Evolutionary conservation across 2,329 filamentous ascomycete genomes (phyloP), one percentile per base, ranked within the genome.

Genomic region (Aspergillus eucalypticola): DNA sequence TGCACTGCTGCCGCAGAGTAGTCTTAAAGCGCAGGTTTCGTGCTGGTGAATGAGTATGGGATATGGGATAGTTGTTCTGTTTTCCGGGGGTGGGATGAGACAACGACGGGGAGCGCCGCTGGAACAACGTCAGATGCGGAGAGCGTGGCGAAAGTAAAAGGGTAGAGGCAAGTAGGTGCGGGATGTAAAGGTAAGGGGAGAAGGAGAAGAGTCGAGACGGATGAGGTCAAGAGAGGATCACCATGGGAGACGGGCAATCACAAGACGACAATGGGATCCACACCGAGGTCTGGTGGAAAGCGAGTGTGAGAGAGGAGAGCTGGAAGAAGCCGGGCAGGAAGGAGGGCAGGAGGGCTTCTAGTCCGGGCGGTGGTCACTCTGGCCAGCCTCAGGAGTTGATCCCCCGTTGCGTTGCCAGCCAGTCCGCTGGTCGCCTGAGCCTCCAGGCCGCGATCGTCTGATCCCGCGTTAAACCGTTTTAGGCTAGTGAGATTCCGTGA

Each of bases 61-160:
- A 8, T 48, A 29, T 52, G 7, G 42, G 41, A 51, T 10, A 38
- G 42, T 51, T 17, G 21, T 39, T 41, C 44, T 53, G n/a, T 42
- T 57, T 25, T 15, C 38, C 39, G 17, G 44, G 41, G 42, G 32
- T 44, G 39, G 25, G 25, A 27, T 23, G 29, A 8, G 53, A 13
- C 27, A 8, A 44, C 52, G 17, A 29, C 29, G 21, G 8, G 42
- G 51, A 46, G 41, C 23, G 51, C 23, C 42, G 54, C 17, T 60
- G 56, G 59, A 58, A 35, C 48, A 64, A 61, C 63, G 63, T 64
- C 63, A 48, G 59, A 55, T 64, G 61, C 58, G 61, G 56, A 58
- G 58, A 58, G 32, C 46, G 56, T 59, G 56, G 52, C 51, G 50
- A 59, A 51, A 50, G n/a, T 29, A 21, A 25, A 56, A 59, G 19